Evolutionary conservation across 1,139 yeast genomes (phyloP), one percentile per base, ranked within the genome.

Genomic region (Kodamaea alishanica): DNA sequence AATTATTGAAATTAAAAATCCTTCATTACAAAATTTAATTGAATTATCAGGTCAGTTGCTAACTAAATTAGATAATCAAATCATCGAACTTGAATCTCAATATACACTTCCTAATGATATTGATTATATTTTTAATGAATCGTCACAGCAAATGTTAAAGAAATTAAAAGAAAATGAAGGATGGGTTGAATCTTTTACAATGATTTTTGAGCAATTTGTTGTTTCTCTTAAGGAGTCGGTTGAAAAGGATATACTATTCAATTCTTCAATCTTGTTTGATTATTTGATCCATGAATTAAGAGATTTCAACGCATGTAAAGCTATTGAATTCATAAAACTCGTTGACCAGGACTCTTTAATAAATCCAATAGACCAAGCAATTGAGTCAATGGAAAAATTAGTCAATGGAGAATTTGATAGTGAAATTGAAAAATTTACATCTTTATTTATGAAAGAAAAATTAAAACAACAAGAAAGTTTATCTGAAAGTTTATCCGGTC

Each of bases 181-280:
- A 4, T 84, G 90, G 89, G 48, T 63, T 8, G 65, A 62, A 0
- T 50, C 56, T 30, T 76, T 77, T 52, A 61, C 73, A 2, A 40
- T 52, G 0, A 45, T 68, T 1, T 77, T 73, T 42, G 69, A 73
- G n/a, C 53, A 57, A 5, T 56, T 66, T 31, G 52, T 79, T 2
- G 57, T 60, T 1, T 56, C 69, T 24, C 54, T 81, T 30, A 68
- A 67, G 30, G 76, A 74, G 23, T 58, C 69, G 0, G 57, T 77
- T 5, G 80, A 79, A 37, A 69, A 66, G 37, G 81, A 81, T 32
- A 67, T 81, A 6, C 55, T 81, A 28, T 70, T 77, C 43, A 72
- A 74, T 46, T 73, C 86, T 0, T 73, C 84, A 0, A 61, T 77
- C 6, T 57, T 79, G 25, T 68, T 65, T 42, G 77, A 71, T 46